A percentile compares a stretch with the other conserved stretches of the same genome.
Conservation (phyloP, 495 filamentous ascomycete genomes). For the Apiosordaria backusii region DNA sequence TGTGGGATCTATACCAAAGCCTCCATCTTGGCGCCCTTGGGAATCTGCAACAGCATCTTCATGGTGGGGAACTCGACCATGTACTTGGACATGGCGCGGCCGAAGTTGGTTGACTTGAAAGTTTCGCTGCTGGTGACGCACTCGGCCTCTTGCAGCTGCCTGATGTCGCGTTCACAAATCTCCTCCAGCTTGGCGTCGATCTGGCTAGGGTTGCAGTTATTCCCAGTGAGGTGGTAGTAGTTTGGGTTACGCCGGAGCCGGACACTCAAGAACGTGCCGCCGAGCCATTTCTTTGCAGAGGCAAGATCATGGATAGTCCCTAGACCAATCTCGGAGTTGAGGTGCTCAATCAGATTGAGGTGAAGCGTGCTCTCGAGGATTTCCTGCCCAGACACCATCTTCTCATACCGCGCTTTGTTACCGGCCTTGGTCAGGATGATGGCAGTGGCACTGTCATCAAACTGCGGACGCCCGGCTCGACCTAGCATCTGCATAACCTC, state of each 20-base stretch:
- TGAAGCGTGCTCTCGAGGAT: constrained; percentile 86
- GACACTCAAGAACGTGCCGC: constrained; percentile 82
- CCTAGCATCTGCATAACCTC: constrained; percentile 99
- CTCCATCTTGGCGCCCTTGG: constrained; percentile 56
- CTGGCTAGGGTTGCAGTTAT: constrained; percentile 39
- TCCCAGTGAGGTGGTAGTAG: constrained; percentile 69
- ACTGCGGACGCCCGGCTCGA: constrained; percentile 88
- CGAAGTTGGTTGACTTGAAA: constrained; percentile 71
- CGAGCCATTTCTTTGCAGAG: constrained; percentile 78
- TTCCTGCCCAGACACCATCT: constrained; percentile 77
- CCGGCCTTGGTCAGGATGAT: constrained; percentile 78
- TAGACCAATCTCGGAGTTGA: constrained; percentile 90
- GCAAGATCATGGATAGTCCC: constrained; percentile 68
- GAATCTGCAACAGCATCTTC: constrained; percentile 66
- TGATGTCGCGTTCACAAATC: constrained; percentile 79
- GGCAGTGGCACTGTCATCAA: constrained; percentile 77
- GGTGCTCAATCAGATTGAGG: constrained; percentile 81
- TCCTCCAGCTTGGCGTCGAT: constrained; percentile 69
- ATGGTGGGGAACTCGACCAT: constrained; percentile 91
- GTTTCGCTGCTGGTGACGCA: constrained; percentile 51
- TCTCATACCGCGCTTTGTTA: constrained; percentile 71
- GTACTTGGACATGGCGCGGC: constrained; percentile 89
- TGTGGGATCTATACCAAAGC: constrained; percentile 59
- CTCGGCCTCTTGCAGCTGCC: constrained; percentile 57
- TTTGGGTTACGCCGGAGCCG: constrained; percentile 74